Percentiles rank a stretch among this genome's conserved stretches.
Conservation (phyloP, 805 yeast genomes). For the Lachancea sp. region DNA sequence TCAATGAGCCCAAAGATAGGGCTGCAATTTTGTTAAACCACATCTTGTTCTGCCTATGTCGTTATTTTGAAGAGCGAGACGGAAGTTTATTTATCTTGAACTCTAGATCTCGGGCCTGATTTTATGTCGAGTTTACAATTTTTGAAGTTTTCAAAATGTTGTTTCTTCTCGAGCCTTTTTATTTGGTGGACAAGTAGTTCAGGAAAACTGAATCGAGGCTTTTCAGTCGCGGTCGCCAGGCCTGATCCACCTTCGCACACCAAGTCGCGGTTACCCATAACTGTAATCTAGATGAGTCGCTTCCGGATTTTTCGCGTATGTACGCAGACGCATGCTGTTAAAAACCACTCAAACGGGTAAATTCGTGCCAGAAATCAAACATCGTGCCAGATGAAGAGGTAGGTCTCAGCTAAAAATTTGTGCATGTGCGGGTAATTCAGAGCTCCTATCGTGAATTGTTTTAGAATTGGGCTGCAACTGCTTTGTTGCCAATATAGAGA, state of each 20-base stretch:
- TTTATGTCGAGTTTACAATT: neutral
- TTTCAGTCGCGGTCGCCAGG: conserved; percentile 1
- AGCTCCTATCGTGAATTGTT: no score
- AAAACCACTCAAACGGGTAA: conserved; percentile 1
- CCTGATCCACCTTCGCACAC: neutral
- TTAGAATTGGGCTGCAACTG: no score
- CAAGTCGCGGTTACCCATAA: neutral
- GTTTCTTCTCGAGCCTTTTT: neutral
- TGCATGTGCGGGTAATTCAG: neutral
- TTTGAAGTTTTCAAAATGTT: neutral
- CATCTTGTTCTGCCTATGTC: conserved; percentile 20
- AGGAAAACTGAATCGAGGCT: conserved; percentile 4
- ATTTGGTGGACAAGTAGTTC: neutral
- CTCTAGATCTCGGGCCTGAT: neutral
- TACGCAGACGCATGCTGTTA: neutral
- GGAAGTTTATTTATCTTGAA: neutral
- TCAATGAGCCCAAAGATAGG: conserved; percentile 27
- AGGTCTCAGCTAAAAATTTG: neutral
- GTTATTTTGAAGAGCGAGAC: neutral
- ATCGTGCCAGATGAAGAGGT: neutral
- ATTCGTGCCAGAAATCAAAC: neutral
- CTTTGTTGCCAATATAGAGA: no score
- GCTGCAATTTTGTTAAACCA: conserved; percentile 34
- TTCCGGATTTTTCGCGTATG: conserved; percentile 2
- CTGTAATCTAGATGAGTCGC: neutral